These are phyloP conservation scores for Torulaspora microellipsoides DNA, from an alignment of 805 yeast genomes.

Conservation along the genomic window DNA sequence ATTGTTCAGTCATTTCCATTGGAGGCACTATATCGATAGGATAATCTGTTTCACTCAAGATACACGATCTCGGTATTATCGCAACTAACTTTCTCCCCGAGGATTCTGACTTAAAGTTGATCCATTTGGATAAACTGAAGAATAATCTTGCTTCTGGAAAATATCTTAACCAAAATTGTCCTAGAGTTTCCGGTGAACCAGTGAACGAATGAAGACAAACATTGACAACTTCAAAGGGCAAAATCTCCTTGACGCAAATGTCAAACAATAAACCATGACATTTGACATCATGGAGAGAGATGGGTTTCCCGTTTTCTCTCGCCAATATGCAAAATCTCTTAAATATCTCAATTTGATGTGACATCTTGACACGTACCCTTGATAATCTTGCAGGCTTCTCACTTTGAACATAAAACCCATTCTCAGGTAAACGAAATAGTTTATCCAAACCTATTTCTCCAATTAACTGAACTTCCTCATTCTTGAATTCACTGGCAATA, in stretches of 20 bases:
- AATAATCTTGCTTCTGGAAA: constrained; percentile 23
- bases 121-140: constrained; percentile 31
- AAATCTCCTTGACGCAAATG: constrained; percentile 17
- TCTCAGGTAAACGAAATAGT: constrained; percentile 58
- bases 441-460: constrained; percentile 95
- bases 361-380: constrained; percentile 51
- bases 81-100: constrained; percentile 30
- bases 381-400: constrained; percentile 27
- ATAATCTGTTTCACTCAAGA: constrained; percentile 54
- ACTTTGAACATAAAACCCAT: constrained; percentile 49
- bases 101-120: constrained; percentile 29
- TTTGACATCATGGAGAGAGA: constrained; percentile 83
- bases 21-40: constrained; percentile 20
- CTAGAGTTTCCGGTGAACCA: constrained; percentile 71
- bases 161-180: constrained; percentile 38
- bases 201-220: constrained; percentile 80
- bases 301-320: constrained; percentile 40
- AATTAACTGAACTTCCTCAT: constrained; percentile 38
- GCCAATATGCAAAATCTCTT: constrained; percentile 53
- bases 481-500: constrained; percentile 25
- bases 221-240: constrained; percentile 23
- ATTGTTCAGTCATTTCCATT: constrained; percentile 9
- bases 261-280: constrained; percentile 62
- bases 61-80: constrained; percentile 34
- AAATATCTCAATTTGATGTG: constrained; percentile 62